Percentiles rank a stretch among this genome's conserved stretches.
phyloP scores from a whole-genome alignment of 176 grass and related monocot genomes.

The Ensete ventricosum region DNA sequence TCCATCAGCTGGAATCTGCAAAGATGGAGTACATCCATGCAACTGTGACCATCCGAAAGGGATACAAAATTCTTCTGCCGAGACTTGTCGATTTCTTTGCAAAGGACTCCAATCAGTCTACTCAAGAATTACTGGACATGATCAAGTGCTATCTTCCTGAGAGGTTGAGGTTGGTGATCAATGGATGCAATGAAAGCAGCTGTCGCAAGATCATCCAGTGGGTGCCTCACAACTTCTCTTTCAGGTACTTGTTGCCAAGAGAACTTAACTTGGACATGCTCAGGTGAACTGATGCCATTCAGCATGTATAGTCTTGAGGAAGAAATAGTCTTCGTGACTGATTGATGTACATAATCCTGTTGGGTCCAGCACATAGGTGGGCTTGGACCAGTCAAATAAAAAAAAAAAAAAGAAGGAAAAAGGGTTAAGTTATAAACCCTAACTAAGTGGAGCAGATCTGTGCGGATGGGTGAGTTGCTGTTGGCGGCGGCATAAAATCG shows the following conservation, averaged over 20 bases:
- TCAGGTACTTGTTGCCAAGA: constrained; percentile 59
- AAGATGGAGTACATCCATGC: constrained; percentile 71
- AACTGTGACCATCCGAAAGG: constrained; percentile 41
- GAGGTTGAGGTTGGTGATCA: constrained; percentile 35
- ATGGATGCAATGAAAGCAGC: constrained; percentile 21
- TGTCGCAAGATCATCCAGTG: constrained; percentile 49
- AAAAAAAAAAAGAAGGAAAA: no score
- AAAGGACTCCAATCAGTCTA: constrained; percentile 44
- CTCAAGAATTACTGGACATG: constrained; percentile 36
- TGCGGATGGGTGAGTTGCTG: no score
- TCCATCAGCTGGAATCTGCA: constrained; percentile 60
- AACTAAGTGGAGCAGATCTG: no score
- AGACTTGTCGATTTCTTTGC: constrained; percentile 52
- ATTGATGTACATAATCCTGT: no score
- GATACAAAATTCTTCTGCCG: constrained; percentile 50
- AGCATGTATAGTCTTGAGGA: no score
- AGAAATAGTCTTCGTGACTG: no score
- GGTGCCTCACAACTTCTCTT: constrained; percentile 58
- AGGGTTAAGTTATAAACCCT: no score
- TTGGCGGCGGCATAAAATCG: no score
- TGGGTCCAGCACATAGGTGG: no score
- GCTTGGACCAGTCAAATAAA: no score
- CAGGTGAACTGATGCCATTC: neutral
- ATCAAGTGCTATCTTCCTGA: constrained; percentile 50
- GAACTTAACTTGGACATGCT: constrained; percentile 35